Base-by-base conservation (phyloP, 2,329 filamentous ascomycete species). In the Kalaharituber pfeilii region DNA sequence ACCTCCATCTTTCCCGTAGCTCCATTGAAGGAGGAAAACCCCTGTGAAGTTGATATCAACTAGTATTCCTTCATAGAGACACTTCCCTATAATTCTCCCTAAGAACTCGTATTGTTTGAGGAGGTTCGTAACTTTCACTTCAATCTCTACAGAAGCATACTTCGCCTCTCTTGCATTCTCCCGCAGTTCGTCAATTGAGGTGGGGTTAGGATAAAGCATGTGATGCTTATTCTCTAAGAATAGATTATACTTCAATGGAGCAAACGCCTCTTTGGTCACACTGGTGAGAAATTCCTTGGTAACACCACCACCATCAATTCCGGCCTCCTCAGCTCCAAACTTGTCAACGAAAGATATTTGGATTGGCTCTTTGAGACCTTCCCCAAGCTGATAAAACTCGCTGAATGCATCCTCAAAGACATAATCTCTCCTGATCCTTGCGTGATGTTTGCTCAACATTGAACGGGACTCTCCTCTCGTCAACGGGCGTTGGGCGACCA, bases 11-110 rank as follows among this genome's bases (percentile, higher is more conserved):
- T 82, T 82, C 9, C 82, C 81, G 52, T 89, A 75, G 2, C 87
- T 80, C 91, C 91, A 98, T 67, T 96, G 95, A 56, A 94, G 77
- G 5, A 98, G 76, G 70, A 98, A 98, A 71, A 98, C 98, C 0
- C 85, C 82, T 1, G 89, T 88, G 71, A 98, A 98, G 51, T 80
- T 80, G 56, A 95, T 81, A 67, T 98, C 88, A 49, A 96, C 81
- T 2, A 98, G 75, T 45, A 98, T 96, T 0, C 88, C 88, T 70
- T 98, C 91, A 65, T 98, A 98, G 64, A 98, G 73, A 68, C 91
- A 98, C 67, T 98, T 98, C 9, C 91, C 91, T 25, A 98, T 81
- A 26, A 98, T 78, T 2, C 91, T 82, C 1, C 91, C 91, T 0
- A 96, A 73, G 61, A 98, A 98, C 65, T 96, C 88, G 65, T 86